A percentile compares a stretch with the other conserved stretches of the same genome.
Evolutionary conservation across 768 basidiomycete genomes (phyloP).

Genomic region (Tricholoma matsutake): DNA sequence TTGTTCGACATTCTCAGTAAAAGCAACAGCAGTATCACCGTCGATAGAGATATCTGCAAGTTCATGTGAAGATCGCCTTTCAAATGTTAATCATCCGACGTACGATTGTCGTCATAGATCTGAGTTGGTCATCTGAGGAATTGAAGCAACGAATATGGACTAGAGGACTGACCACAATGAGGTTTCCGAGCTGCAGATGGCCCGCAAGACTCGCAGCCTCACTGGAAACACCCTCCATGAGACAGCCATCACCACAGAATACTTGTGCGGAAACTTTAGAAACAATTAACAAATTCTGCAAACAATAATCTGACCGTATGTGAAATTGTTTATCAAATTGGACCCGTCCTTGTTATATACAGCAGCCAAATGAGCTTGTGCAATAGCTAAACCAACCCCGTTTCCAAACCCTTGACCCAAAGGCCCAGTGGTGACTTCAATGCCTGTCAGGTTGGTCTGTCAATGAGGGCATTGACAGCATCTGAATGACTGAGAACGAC

Average conservation of each 20-base stretch:
- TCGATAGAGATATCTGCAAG: slow-evolving; percentile 89
- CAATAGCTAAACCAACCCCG: slow-evolving; percentile 91
- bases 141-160: not conserved
- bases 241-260: slow-evolving; percentile 92
- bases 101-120: slow-evolving; percentile 97
- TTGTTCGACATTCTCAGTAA: slow-evolving; percentile 90
- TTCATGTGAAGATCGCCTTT: slow-evolving; percentile 8
- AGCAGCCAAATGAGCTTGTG: slow-evolving; percentile 88
- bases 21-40: slow-evolving; percentile 86
- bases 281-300: slow-evolving; percentile 4
- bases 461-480: slow-evolving; percentile 1
- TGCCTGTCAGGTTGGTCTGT: slow-evolving; percentile 35
- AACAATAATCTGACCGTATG: slow-evolving; percentile 58
- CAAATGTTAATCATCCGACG: slow-evolving; percentile 24
- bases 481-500: slow-evolving; percentile 4
- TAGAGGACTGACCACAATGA: slow-evolving; percentile 70
- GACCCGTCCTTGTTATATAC: slow-evolving; percentile 86
- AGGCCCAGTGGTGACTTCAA: slow-evolving; percentile 94
- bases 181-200: slow-evolving; percentile 89
- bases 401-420: slow-evolving; percentile 94
- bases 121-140: slow-evolving; percentile 24
- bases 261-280: slow-evolving; percentile 39
- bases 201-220: slow-evolving; percentile 93
- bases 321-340: slow-evolving; percentile 80
- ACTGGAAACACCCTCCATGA: slow-evolving; percentile 95